These are phyloP conservation scores for Neurospora cerealis DNA, from an alignment of 495 filamentous ascomycete species.

Conservation along the genomic window DNA sequence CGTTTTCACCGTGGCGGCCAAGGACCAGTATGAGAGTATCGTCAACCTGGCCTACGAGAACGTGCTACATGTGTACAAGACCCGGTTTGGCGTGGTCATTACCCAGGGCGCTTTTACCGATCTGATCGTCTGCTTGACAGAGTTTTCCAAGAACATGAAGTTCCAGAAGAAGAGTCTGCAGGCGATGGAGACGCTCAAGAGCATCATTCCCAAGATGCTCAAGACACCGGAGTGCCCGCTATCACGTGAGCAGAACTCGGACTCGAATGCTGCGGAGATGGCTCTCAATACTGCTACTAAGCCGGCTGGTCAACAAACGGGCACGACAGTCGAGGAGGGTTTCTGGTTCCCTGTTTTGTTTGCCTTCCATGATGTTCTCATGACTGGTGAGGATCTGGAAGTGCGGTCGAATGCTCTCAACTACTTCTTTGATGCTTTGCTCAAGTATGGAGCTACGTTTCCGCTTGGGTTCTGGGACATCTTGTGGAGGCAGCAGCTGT, in stretches of 20 bases:
- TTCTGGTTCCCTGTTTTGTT: slow-evolving; percentile 98
- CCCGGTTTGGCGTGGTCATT: slow-evolving; percentile 91
- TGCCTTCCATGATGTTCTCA: slow-evolving; percentile 96
- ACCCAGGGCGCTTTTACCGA: slow-evolving; percentile 95
- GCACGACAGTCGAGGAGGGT: slow-evolving; percentile 80
- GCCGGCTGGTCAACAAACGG: slow-evolving; percentile 32
- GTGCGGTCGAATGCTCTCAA: slow-evolving; percentile 87
- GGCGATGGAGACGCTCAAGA: slow-evolving; percentile 89
- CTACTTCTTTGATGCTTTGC: slow-evolving; percentile 90
- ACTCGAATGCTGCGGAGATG: not conserved
- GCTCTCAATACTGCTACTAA: slow-evolving; percentile 6
- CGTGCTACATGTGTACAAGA: slow-evolving; percentile 95
- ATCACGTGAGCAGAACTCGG: slow-evolving; percentile 41
- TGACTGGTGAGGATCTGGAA: slow-evolving; percentile 99
- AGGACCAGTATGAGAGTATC: slow-evolving; percentile 88
- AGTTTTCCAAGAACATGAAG: slow-evolving; percentile 95
- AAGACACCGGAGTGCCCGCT: slow-evolving; percentile 92
- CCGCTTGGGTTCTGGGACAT: slow-evolving; percentile 96
- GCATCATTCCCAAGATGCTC: slow-evolving; percentile 86
- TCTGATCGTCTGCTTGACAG: slow-evolving; percentile 88
- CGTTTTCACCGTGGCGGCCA: slow-evolving; percentile 90
- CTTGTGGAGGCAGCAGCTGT: slow-evolving; percentile 90
- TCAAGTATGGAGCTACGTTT: slow-evolving; percentile 83
- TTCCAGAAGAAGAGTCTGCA: slow-evolving; percentile 98
- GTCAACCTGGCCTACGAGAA: slow-evolving; percentile 96